Conservation (phyloP, 176 grass and related monocot species). For the Oryza punctata region DNA sequence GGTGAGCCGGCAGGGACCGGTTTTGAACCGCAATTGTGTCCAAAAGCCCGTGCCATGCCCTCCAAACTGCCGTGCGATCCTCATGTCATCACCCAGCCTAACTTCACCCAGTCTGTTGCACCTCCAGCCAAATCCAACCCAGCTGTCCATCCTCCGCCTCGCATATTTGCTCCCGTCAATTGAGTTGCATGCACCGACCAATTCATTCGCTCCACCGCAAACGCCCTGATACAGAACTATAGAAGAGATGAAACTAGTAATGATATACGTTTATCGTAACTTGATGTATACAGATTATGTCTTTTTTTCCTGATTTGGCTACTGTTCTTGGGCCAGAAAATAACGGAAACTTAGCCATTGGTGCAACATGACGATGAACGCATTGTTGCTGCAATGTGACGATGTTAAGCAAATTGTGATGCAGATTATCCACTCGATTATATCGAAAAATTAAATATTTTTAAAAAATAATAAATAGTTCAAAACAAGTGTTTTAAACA, state of each 20-base stretch:
- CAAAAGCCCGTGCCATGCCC: not conserved
- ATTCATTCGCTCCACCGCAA: too few relatives aligned
- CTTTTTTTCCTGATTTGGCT: not conserved
- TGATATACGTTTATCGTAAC: too few relatives aligned
- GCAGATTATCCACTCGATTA: too few relatives aligned
- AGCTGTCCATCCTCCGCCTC: not conserved
- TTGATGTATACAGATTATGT: not conserved
- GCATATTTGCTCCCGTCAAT: not conserved
- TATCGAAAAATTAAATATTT: too few relatives aligned
- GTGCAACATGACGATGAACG: not conserved
- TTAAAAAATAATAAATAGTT: too few relatives aligned
- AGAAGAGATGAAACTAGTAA: not conserved
- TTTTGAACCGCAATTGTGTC: not conserved
- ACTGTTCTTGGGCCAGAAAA: not conserved
- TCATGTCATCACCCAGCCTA: constrained; percentile 1
- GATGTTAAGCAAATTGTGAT: too few relatives aligned
- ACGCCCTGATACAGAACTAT: too few relatives aligned
- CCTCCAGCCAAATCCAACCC: not conserved
- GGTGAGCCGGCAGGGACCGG: not conserved
- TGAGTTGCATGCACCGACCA: not conserved
- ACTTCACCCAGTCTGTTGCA: not conserved
- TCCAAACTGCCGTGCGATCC: constrained; percentile 9
- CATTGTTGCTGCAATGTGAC: not conserved
- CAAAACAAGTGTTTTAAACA: too few relatives aligned
- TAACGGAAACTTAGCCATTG: constrained; percentile 15